Conservation (phyloP, 768 basidiomycete species). For the Trametes cinnabarina region DNA sequence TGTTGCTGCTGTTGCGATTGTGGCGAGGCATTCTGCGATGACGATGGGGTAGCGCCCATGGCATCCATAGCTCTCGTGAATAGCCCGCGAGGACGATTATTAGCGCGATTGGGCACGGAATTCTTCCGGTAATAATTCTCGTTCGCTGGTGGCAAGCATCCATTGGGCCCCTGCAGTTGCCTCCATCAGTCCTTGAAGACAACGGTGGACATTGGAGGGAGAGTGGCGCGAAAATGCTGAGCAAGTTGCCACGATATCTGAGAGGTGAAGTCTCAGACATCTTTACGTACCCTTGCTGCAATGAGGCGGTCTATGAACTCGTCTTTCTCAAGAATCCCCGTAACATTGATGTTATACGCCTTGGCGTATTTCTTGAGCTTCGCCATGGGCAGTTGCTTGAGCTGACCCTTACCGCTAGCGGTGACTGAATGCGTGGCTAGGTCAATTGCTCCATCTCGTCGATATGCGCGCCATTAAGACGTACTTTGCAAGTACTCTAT, state of each 20-base stretch:
- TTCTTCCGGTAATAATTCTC: slow-evolving; percentile 65
- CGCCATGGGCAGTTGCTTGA: slow-evolving; percentile 54
- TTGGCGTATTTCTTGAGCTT: slow-evolving; percentile 68
- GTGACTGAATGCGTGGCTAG: slow-evolving; percentile 50
- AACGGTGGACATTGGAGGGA: background rate
- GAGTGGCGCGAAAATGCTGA: background rate
- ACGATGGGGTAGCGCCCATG: slow-evolving; percentile 22
- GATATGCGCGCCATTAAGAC: slow-evolving; percentile 4
- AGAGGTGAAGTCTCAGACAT: too few species aligned
- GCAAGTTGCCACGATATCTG: too few species aligned
- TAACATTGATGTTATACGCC: slow-evolving; percentile 65
- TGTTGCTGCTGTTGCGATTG: slow-evolving; percentile 14
- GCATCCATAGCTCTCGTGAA: slow-evolving; percentile 47
- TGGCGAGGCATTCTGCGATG: slow-evolving; percentile 24
- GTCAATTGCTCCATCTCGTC: background rate
- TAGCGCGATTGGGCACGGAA: slow-evolving; percentile 51
- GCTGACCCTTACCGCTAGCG: slow-evolving; percentile 55
- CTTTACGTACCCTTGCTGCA: slow-evolving; percentile 41
- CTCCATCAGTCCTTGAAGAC: background rate
- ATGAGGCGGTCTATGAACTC: slow-evolving; percentile 70
- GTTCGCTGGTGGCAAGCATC: slow-evolving; percentile 57
- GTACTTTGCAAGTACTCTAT: slow-evolving; percentile 66
- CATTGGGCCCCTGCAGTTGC: slow-evolving; percentile 48
- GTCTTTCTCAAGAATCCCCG: slow-evolving; percentile 70
- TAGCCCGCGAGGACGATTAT: slow-evolving; percentile 33